Percentiles rank a stretch among this genome's conserved stretches.
Conservation (phyloP, 306 rosid genomes). For the Vigna mungo region DNA sequence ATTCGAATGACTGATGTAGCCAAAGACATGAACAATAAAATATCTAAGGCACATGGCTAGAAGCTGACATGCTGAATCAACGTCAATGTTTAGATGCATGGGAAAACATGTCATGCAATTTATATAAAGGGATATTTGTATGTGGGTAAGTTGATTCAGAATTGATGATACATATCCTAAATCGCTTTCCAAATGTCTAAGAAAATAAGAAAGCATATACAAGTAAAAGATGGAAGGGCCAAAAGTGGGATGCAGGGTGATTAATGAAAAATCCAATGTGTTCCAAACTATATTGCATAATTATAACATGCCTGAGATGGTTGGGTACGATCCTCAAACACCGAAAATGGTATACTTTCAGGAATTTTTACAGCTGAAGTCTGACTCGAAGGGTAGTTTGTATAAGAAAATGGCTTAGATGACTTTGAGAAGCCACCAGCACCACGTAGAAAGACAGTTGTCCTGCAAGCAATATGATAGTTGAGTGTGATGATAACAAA, state of each 20-base stretch:
- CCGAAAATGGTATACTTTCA: conserved; percentile 71
- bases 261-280: conserved; percentile 28
- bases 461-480: conserved; percentile 59
- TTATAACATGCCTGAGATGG: conserved; percentile 79
- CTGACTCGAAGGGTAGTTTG: conserved; percentile 71
- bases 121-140: too few species aligned
- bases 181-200: conserved; percentile 6
- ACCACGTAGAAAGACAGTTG: conserved; percentile 76
- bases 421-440: conserved; percentile 98
- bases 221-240: conserved; percentile 8
- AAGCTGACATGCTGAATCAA: too few species aligned
- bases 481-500: conserved; percentile 45
- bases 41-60: too few species aligned
- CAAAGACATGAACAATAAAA: too few species aligned
- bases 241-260: not conserved
- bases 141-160: too few species aligned
- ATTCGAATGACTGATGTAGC: too few species aligned
- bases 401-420: conserved; percentile 74
- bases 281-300: conserved; percentile 35
- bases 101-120: too few species aligned
- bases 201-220: conserved; percentile 14
- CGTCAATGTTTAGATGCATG: too few species aligned
- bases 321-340: conserved; percentile 74
- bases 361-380: conserved; percentile 66
- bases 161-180: not conserved